These are phyloP conservation scores for Pseudocohnilembus persalinus DNA, from an alignment of 169 alveolate genomes.

Conservation along the genomic window DNA sequence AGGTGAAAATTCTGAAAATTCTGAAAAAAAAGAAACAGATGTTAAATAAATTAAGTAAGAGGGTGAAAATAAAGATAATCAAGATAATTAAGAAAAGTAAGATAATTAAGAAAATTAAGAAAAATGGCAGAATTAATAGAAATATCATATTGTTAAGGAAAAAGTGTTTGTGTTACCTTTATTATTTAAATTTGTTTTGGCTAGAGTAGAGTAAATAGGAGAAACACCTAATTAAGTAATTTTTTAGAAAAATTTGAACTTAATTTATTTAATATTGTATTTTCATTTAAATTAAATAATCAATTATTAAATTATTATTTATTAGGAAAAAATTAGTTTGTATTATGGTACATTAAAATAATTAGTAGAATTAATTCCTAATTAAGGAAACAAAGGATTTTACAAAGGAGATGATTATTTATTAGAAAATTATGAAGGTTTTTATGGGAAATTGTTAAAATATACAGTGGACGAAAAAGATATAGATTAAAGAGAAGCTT, in stretches of 20 bases:
- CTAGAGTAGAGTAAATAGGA: constrained; percentile 9
- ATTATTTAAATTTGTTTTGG: neutral
- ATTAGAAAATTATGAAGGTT: constrained; percentile 7
- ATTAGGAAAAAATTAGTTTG: constrained; percentile 15
- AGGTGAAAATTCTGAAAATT: too few species aligned
- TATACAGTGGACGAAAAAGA: constrained; percentile 45
- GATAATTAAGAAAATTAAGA: too few species aligned
- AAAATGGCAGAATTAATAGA: too few species aligned
- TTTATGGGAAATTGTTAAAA: constrained; percentile 1
- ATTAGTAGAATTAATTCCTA: constrained; percentile 16
- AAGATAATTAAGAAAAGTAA: too few species aligned
- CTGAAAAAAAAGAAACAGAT: too few species aligned
- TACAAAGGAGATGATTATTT: constrained; percentile 31
- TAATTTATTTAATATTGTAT: neutral
- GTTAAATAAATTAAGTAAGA: too few species aligned
- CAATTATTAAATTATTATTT: neutral
- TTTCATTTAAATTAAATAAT: neutral
- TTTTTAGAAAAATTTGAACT: too few species aligned
- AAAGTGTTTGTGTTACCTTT: neutral
- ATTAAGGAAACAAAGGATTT: constrained; percentile 1
- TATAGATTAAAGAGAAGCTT: constrained; percentile 17
- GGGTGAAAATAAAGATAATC: too few species aligned
- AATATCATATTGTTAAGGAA: too few species aligned
- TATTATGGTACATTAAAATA: constrained; percentile 8
- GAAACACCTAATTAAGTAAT: too few species aligned